These are phyloP conservation scores for Glutinoglossum americanum DNA, from an alignment of 495 filamentous ascomycete genomes.

Conservation along the genomic window DNA sequence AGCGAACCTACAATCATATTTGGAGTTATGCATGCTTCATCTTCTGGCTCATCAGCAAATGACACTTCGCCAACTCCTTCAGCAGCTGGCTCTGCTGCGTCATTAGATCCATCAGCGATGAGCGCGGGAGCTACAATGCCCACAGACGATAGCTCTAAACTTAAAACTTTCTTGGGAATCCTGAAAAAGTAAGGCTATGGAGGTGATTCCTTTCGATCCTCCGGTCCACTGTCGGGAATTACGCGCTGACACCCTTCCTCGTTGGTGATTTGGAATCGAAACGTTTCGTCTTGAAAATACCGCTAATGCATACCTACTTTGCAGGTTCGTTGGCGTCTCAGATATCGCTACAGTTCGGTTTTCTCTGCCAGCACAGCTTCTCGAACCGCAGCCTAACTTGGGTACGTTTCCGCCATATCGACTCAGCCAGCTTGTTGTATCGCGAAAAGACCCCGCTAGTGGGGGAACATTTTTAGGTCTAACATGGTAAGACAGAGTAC, in stretches of 20 bases:
- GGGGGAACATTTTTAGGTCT: not conserved
- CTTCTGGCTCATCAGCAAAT: not conserved
- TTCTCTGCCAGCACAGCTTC: slow-evolving; percentile 80
- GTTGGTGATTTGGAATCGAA: not conserved
- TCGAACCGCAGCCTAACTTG: slow-evolving; percentile 88
- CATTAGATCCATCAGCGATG: not conserved
- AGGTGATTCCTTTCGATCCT: not conserved
- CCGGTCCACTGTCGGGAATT: not conserved
- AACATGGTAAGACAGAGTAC: slow-evolving; percentile 40
- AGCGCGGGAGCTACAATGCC: not conserved
- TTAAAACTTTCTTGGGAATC: slow-evolving; percentile 6
- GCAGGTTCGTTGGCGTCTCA: slow-evolving; percentile 76
- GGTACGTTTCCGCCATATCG: slow-evolving; percentile 23
- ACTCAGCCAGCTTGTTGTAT: not conserved
- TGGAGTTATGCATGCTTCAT: not conserved
- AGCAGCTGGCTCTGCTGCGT: not conserved
- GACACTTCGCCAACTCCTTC: not conserved
- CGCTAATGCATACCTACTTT: not conserved
- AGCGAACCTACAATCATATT: not conserved
- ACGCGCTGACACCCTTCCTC: not conserved
- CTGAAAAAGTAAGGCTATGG: slow-evolving; percentile 4
- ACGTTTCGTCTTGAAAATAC: not conserved
- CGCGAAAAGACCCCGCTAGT: not conserved
- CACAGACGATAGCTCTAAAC: slow-evolving; percentile 7
- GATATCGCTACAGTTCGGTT: slow-evolving; percentile 93